These are phyloP conservation scores for Coemansia sp. DNA, from an alignment of 192 early-diverging fungal genomes.

Conservation along the genomic window DNA sequence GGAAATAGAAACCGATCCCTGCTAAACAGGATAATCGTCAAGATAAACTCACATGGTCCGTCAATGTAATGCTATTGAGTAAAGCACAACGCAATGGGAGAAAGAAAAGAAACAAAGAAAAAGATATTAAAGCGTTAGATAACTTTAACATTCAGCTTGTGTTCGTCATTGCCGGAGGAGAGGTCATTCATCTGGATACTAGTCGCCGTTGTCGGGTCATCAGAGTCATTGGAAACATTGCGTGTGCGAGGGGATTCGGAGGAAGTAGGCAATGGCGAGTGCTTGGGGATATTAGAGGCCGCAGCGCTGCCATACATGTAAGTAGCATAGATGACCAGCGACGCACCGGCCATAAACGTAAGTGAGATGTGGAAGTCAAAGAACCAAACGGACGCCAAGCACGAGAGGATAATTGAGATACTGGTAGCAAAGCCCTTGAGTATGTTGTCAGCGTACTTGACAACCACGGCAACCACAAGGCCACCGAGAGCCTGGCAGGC, in stretches of 20 bases:
- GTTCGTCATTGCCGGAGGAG: neutral
- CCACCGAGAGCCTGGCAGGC: slow-evolving; percentile 88
- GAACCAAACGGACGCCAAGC: slow-evolving; percentile 75
- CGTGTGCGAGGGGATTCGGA: neutral
- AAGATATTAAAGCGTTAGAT: slow-evolving; percentile 2
- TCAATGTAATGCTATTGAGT: too few relatives aligned
- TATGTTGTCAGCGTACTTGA: slow-evolving; percentile 98
- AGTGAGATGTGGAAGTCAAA: slow-evolving; percentile 80
- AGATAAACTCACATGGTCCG: too few relatives aligned
- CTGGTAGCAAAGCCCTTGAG: slow-evolving; percentile 99
- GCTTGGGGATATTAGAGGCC: neutral
- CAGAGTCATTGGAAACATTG: neutral
- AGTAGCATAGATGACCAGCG: slow-evolving; percentile 73
- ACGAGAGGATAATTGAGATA: slow-evolving; percentile 92
- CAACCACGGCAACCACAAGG: slow-evolving; percentile 91
- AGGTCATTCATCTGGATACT: slow-evolving; percentile 9
- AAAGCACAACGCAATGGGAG: too few relatives aligned
- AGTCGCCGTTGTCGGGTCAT: neutral
- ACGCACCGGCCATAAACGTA: slow-evolving; percentile 72
- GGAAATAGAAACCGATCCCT: too few relatives aligned
- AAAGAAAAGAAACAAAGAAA: too few relatives aligned
- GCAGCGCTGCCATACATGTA: slow-evolving; percentile 64
- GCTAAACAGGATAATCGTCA: too few relatives aligned
- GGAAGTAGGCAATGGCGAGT: slow-evolving; percentile 10
- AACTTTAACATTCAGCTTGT: neutral